Base-by-base conservation (phyloP, 2,329 filamentous ascomycete species). In the Pseudogymnoascus sp. region DNA sequence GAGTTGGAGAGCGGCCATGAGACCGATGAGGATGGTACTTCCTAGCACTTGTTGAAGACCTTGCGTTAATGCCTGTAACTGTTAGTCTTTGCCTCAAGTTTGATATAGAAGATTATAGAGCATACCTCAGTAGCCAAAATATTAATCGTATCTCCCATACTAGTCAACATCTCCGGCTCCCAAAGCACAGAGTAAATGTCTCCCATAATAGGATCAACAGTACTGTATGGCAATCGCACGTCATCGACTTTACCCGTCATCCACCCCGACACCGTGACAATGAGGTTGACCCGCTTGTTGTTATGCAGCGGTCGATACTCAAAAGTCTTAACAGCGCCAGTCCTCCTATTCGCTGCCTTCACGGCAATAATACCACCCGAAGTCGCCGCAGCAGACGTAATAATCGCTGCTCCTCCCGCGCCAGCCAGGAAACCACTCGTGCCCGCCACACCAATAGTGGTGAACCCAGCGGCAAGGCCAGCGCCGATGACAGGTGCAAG, bases 171-270 rank as follows among this genome's bases (percentile, higher is more conserved):
- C 72, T 99, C 94, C 2, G 94, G 95, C 75, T 99, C 94, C 92
- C 94, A 99, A 63, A 95, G 80, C 9, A 99, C 88, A 0, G 93
- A 97, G 77, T 99, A 99, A 14, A 99, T 87, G 72, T 99, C 94
- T 11, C 94, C 94, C 94, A 99, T 99, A 66, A 97, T 85, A 0
- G 95, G 91, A 74, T 99, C 92, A 5, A 99, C 89, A 0, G 95
- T 99, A 77, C 92, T 97, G 75, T 90, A 99, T 6, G 94, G 94
- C 70, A 99, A 77, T 64, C 94, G 90, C 59, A 99, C 92, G 74
- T 99, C 94, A 76, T 99, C 94, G 61, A 96, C 87, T 72, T 96
- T 97, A 70, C 95, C 94, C 41, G 91, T 97, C 89, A 99, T 95
- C 94, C 94, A 99, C 3, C 94, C 94, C 0, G 93, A 92, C 30